Evolutionary conservation across 805 yeast genomes (phyloP).

Genomic region (Schizosaccharomyces lindneri): DNA sequence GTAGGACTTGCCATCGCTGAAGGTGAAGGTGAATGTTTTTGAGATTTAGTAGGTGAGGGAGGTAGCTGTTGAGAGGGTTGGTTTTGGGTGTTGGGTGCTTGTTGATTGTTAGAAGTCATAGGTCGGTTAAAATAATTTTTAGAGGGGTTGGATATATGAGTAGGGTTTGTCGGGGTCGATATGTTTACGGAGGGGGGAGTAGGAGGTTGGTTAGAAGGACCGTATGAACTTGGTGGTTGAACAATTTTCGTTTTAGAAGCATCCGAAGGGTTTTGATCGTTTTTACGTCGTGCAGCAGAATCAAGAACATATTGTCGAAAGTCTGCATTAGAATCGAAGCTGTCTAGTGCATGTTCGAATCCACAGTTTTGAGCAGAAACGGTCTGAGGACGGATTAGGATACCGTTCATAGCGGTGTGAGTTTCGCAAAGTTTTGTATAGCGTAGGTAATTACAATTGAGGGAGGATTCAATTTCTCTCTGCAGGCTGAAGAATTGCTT

Average conservation of each 20-base stretch:
- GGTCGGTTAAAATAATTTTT: background rate
- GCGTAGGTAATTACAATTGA: background rate
- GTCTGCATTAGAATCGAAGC: background rate
- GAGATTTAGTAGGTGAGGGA: too few species aligned
- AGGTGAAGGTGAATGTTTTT: too few species aligned
- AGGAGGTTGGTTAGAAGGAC: background rate
- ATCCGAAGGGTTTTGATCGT: background rate
- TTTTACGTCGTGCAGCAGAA: background rate
- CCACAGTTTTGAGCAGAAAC: background rate
- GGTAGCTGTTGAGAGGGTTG: too few species aligned
- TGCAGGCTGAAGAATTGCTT: background rate
- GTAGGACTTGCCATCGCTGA: too few species aligned
- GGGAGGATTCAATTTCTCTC: background rate
- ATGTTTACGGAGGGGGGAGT: background rate
- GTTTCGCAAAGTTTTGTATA: background rate
- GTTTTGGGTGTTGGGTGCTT: too few species aligned
- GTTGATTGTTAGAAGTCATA: too few species aligned
- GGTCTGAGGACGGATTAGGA: background rate
- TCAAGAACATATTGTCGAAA: background rate
- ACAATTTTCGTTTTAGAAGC: background rate
- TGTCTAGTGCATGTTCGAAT: background rate
- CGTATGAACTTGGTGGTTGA: background rate
- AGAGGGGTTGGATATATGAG: background rate
- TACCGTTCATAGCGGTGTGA: background rate
- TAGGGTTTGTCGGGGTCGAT: background rate